These are phyloP conservation scores for Fragosphaeria purpurea DNA, from an alignment of 2,329 filamentous ascomycete genomes.

Conservation along the genomic window DNA sequence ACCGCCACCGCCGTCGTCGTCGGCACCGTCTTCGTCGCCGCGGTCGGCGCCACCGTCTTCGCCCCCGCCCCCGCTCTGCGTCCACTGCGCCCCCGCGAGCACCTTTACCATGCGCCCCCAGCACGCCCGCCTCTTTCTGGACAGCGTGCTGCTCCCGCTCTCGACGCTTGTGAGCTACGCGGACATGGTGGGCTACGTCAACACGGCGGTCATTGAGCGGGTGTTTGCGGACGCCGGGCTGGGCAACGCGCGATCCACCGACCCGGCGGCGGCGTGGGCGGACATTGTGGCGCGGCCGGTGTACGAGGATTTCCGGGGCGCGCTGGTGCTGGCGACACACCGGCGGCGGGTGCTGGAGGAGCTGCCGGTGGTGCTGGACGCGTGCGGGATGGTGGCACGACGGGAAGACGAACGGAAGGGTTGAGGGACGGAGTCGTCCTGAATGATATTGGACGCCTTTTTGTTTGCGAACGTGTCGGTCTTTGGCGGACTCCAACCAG, in stretches of 20 bases:
- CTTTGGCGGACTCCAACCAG: no score
- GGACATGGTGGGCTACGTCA: slow-evolving; percentile 8
- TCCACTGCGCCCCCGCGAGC: not conserved
- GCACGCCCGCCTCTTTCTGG: slow-evolving; percentile 10
- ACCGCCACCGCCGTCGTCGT: not conserved
- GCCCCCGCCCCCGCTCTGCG: not conserved
- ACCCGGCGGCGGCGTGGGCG: not conserved
- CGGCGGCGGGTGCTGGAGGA: not conserved
- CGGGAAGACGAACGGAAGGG: no score
- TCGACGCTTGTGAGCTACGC: slow-evolving; percentile 2
- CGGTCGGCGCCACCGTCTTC: no score
- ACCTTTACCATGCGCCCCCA: slow-evolving; percentile 10
- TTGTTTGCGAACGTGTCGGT: no score
- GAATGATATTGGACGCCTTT: no score
- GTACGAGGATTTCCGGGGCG: slow-evolving; percentile 9
- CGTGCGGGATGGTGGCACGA: not conserved
- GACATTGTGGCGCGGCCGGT: slow-evolving; percentile 6
- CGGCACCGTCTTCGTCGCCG: no score
- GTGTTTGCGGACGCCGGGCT: slow-evolving; percentile 4
- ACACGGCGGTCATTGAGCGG: slow-evolving; percentile 7
- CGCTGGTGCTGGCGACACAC: slow-evolving; percentile 5
- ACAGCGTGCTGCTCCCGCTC: slow-evolving; percentile 11
- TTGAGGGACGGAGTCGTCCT: no score
- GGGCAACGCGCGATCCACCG: not conserved
- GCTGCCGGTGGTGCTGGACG: slow-evolving; percentile 4